Evolutionary conservation across 495 filamentous ascomycete genomes (phyloP), one percentile per base, ranked within the genome.

Genomic region (Aspergillus baeticus): DNA sequence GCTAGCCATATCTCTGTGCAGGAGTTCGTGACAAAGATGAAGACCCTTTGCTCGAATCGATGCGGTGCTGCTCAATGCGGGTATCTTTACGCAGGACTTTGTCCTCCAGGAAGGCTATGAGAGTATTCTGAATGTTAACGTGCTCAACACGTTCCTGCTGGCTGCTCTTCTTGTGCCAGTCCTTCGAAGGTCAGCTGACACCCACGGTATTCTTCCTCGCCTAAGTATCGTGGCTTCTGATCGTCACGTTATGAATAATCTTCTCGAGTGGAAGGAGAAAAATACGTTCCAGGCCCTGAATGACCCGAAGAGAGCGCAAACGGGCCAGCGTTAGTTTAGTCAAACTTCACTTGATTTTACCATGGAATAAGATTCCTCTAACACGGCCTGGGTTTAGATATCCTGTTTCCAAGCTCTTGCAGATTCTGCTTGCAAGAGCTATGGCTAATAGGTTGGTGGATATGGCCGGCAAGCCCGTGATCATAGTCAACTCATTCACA

Each of bases 81-180:
- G 71, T 0, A 49, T 73, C 23, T 55, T 60, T 1, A 62, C 58
- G 0, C 20, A 10, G 41, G 36, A 6, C 2, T 72, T 61, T 38
- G 26, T 37, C 33, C n/a, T 63, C 1, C 49, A 46, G 1, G 70
- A 77, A 33, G 74, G 65, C 6, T 65, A 66, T 18, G 78, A 77
- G 58, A 59, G 37, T 1, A 75, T 59, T 5, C 61, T 79, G n/a
- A 72, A 69, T 0, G 66, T 74, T 33, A 81, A 81, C 39, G 70
- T 80, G 0, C 61, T 80, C n/a, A 60, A 55, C 48, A 78, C 72
- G 0, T 65, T 76, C 2, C 54, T 83, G 23, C 60, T 82, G 33
- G 49, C 7, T 0, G 13, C 64, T 3, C 48, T 64, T 2, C 10
- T 70, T 11, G 23, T 70, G 11, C 69, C 69, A 3, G 69, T 68